A percentile compares a stretch with the other conserved stretches of the same genome.
These are phyloP conservation scores for Xylariaceae sp. DNA, from an alignment of 2,329 filamentous ascomycete species.

Conservation along the genomic window DNA sequence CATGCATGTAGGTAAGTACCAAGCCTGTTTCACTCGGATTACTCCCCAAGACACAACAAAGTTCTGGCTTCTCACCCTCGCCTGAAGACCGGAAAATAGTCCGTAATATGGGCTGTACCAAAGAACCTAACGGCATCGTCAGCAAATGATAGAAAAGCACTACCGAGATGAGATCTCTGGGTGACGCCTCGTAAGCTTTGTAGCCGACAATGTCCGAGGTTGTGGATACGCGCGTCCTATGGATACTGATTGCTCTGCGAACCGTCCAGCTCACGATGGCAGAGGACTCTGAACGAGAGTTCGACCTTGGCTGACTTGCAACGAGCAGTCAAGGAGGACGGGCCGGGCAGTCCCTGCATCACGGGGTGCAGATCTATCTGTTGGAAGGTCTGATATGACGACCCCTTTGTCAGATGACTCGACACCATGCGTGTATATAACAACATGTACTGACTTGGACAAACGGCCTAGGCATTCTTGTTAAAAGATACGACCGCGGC, in stretches of 20 bases:
- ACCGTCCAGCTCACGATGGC: slow-evolving; percentile 58
- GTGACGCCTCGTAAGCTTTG: slow-evolving; percentile 28
- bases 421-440: background rate
- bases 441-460: too few relatives aligned
- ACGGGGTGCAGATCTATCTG: slow-evolving; percentile 77
- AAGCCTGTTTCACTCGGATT: too few relatives aligned
- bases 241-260: slow-evolving; percentile 2
- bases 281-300: slow-evolving; percentile 53
- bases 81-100: too few relatives aligned
- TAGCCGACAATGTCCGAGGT: background rate
- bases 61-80: too few relatives aligned
- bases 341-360: slow-evolving; percentile 57
- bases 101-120: background rate
- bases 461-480: slow-evolving; percentile 72
- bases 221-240: background rate
- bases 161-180: slow-evolving; percentile 29
- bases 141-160: too few relatives aligned
- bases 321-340: slow-evolving; percentile 57
- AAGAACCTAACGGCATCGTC: background rate
- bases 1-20: too few relatives aligned
- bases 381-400: slow-evolving; percentile 65
- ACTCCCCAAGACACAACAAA: too few relatives aligned
- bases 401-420: slow-evolving; percentile 1
- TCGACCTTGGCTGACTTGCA: slow-evolving; percentile 56
- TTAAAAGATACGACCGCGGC: slow-evolving; percentile 64